Evolutionary conservation across 768 basidiomycete species (phyloP).

Genomic region (Crassisporium funariophilum): DNA sequence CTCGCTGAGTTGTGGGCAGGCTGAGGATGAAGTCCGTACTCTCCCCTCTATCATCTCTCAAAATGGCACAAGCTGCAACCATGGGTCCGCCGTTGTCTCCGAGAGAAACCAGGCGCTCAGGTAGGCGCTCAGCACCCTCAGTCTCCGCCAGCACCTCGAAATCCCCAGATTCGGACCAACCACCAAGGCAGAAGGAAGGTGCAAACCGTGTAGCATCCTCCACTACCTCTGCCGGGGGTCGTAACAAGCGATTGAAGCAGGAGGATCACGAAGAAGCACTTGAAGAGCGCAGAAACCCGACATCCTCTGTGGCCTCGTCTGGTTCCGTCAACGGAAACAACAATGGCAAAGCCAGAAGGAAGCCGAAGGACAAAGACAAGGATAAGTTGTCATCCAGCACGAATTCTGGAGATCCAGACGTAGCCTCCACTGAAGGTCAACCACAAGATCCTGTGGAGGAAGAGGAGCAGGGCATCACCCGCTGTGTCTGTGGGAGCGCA

Average conservation of each 20-base stretch:
- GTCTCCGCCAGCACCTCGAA: constrained; percentile 68
- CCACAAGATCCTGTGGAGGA: constrained; percentile 53
- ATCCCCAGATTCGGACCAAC: constrained; percentile 71
- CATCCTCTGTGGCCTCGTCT: constrained; percentile 33
- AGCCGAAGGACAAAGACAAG: constrained; percentile 67
- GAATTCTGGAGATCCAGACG: constrained; percentile 24
- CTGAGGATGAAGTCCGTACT: constrained; percentile 6
- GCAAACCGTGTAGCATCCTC: constrained; percentile 42
- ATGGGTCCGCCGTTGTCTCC: constrained; percentile 83
- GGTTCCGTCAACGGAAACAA: constrained; percentile 30
- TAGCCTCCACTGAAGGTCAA: constrained; percentile 34
- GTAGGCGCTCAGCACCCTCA: constrained; percentile 69
- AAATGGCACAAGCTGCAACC: constrained; percentile 64
- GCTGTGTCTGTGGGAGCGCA: constrained; percentile 84
- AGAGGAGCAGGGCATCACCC: constrained; percentile 69
- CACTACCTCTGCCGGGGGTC: constrained; percentile 33
- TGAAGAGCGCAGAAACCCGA: constrained; percentile 54
- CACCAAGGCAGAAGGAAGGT: constrained; percentile 51
- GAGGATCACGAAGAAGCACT: constrained; percentile 70
- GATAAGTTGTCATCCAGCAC: constrained; percentile 33
- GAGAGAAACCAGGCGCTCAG: constrained; percentile 77
- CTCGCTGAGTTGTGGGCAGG: neutral
- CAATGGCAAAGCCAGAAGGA: constrained; percentile 56
- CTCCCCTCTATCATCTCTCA: constrained; percentile 19
- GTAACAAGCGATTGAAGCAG: constrained; percentile 68